Conservation (phyloP, 208 protist species). For the Leishmania amazonensis region DNA sequence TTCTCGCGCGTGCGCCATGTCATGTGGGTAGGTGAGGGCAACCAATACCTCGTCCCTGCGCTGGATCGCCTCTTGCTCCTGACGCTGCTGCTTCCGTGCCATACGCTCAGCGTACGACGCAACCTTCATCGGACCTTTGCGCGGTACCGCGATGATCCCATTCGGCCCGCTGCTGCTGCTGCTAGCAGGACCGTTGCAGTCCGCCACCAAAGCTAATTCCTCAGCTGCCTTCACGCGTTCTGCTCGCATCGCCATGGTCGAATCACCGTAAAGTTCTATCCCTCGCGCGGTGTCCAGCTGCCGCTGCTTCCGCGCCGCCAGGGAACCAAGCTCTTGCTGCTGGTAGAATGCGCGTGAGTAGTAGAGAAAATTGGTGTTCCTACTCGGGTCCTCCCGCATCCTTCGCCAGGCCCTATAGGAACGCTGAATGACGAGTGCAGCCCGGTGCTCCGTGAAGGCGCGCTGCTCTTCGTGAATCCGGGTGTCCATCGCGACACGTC, state of each 20-base stretch:
- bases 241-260: conserved; percentile 5
- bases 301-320: conserved; percentile 31
- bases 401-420: conserved; percentile 57
- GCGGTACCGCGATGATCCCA: neutral
- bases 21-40: conserved; percentile 23
- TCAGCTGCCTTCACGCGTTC: conserved; percentile 3
- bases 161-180: neutral
- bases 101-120: neutral
- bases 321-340: conserved; percentile 40
- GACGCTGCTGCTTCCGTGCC: conserved; percentile 16
- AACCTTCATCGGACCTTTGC: neutral
- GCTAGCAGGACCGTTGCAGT: neutral
- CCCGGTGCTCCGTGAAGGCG: conserved; percentile 35
- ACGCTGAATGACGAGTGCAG: conserved; percentile 66
- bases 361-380: conserved; percentile 50
- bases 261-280: conserved; percentile 40
- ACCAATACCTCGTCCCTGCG: conserved; percentile 51
- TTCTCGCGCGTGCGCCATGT: conserved; percentile 38
- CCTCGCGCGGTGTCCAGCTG: conserved; percentile 21
- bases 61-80: conserved; percentile 38
- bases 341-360: conserved; percentile 55
- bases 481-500: conserved; percentile 48
- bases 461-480: conserved; percentile 38
- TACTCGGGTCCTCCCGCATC: conserved; percentile 36
- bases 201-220: neutral